phyloP scores from a whole-genome alignment of 2,329 filamentous ascomycete species.

The Raffaelea albimanens region DNA sequence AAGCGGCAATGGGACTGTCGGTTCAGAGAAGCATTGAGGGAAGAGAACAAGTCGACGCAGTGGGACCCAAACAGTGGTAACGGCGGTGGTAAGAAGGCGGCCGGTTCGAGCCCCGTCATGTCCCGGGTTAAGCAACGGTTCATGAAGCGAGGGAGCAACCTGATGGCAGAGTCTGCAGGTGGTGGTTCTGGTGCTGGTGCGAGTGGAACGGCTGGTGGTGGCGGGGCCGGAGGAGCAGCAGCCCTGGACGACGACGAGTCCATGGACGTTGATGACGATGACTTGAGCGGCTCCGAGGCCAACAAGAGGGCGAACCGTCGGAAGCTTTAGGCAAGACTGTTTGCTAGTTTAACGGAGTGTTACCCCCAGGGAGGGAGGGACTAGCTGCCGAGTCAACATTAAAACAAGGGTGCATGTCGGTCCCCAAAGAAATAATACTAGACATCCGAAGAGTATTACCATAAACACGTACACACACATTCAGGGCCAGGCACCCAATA shows the following conservation, averaged over 20 bases:
- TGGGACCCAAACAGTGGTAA: conserved; percentile 6
- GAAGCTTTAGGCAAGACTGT: conserved; percentile 24
- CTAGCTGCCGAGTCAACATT: too few relatives aligned
- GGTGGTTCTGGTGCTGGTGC: background rate
- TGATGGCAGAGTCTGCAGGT: conserved; percentile 12
- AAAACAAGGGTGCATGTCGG: too few relatives aligned
- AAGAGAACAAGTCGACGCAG: conserved; percentile 24
- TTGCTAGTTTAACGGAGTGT: too few relatives aligned
- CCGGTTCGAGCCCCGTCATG: conserved; percentile 6
- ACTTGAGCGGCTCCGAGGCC: conserved; percentile 34
- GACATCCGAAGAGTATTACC: too few relatives aligned
- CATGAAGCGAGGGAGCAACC: conserved; percentile 23
- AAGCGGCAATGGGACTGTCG: conserved; percentile 36
- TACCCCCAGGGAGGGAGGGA: too few relatives aligned
- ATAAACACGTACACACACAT: too few relatives aligned
- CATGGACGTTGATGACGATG: conserved; percentile 45
- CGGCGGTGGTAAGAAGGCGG: conserved; percentile 8
- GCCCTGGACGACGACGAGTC: conserved; percentile 13
- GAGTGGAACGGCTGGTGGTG: background rate
- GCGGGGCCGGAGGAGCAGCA: background rate
- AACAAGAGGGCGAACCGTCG: conserved; percentile 43
- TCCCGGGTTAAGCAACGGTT: conserved; percentile 15
- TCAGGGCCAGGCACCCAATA: too few relatives aligned
- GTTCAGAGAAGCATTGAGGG: conserved; percentile 39
- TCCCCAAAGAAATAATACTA: too few relatives aligned